phyloP scores from a whole-genome alignment of 192 early-diverging fungal genomes.

The Irineochytrium annulatum region DNA sequence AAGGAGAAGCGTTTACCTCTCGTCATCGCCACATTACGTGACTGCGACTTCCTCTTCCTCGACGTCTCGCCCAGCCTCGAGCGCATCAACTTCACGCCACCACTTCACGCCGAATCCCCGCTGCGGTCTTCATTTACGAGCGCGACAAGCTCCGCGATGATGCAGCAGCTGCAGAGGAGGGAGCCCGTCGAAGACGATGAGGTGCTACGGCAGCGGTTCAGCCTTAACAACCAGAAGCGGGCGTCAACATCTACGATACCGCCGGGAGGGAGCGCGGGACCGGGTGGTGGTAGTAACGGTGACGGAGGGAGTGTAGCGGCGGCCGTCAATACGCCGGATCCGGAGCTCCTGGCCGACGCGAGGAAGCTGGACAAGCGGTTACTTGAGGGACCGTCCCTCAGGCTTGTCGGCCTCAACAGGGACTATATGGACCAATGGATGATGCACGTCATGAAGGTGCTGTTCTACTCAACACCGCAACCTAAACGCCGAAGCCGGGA shows the following conservation, averaged over 20 bases:
- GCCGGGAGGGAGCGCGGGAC: background rate
- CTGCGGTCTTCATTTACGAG: conserved; percentile 16
- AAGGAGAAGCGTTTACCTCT: conserved; percentile 56
- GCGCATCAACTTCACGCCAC: conserved; percentile 5
- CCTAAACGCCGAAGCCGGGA: too few species aligned
- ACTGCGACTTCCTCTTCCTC: conserved; percentile 30
- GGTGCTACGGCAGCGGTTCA: too few species aligned
- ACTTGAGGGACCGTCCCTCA: conserved; percentile 46
- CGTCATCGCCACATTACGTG: conserved; percentile 49
- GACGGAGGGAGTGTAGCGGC: too few species aligned
- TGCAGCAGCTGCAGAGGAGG: background rate
- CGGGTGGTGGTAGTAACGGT: too few species aligned
- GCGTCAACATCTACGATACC: background rate
- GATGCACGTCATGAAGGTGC: conserved; percentile 50
- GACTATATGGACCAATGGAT: conserved; percentile 55
- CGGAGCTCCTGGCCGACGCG: conserved; percentile 30
- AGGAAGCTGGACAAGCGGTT: conserved; percentile 34
- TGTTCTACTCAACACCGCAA: too few species aligned
- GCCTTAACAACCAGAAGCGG: too few species aligned
- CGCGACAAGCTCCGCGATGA: background rate
- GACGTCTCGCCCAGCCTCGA: conserved; percentile 29
- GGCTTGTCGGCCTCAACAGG: conserved; percentile 61
- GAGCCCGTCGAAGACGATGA: background rate
- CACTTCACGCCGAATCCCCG: conserved; percentile 18
- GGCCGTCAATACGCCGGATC: conserved; percentile 9